Evolutionary conservation across 345 rosid genomes (phyloP).

Genomic region (Lepidium africanum): DNA sequence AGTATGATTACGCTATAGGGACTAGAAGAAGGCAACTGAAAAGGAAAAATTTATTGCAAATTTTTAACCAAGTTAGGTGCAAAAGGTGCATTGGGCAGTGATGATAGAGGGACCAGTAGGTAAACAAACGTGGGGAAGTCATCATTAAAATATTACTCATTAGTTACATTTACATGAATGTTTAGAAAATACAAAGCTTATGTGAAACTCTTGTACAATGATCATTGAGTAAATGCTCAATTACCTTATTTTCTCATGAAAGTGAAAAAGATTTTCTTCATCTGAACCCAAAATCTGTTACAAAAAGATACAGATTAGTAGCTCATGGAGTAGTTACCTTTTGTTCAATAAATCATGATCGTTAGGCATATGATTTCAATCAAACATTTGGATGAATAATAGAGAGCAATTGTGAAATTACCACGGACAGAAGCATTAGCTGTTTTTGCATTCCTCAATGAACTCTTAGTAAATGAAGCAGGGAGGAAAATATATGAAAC

Average conservation of each 20-base stretch:
- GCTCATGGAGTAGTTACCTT: neutral
- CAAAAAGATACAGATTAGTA: constrained; percentile 18
- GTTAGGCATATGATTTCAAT: neutral
- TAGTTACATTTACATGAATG: constrained; percentile 11
- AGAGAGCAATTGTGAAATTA: neutral
- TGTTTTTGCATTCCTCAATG: constrained; percentile 56
- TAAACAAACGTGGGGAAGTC: constrained; percentile 78
- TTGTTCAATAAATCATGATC: neutral
- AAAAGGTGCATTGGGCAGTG: neutral
- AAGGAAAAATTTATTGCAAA: neutral
- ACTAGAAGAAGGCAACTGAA: constrained; percentile 34
- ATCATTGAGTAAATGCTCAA: neutral
- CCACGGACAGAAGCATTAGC: constrained; percentile 79
- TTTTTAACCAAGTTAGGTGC: neutral
- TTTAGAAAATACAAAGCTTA: neutral
- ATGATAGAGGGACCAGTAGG: constrained; percentile 1
- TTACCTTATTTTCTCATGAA: constrained; percentile 93
- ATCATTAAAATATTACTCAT: constrained; percentile 30
- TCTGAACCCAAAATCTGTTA: constrained; percentile 82
- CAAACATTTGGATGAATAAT: neutral
- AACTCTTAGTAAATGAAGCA: constrained; percentile 46
- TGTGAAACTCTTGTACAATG: neutral
- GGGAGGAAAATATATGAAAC: constrained; percentile 71
- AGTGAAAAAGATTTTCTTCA: constrained; percentile 77
- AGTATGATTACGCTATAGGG: constrained; percentile 58